Percentiles rank a stretch among this genome's conserved stretches.
phyloP scores from a whole-genome alignment of 192 early-diverging fungal species.

The Cladochytrium replicatum region DNA sequence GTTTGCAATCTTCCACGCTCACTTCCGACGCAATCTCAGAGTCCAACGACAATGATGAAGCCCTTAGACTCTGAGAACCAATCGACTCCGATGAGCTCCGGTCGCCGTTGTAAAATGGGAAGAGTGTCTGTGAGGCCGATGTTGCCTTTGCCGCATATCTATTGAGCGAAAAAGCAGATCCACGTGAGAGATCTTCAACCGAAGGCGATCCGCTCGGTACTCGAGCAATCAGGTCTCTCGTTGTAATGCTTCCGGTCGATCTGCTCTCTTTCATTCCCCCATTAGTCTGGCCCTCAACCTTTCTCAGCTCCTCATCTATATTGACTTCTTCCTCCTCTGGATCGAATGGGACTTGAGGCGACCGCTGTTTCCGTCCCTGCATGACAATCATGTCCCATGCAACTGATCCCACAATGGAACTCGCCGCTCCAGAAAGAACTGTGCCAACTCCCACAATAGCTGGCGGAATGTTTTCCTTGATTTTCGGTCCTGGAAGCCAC shows the following conservation, averaged over 20 bases:
- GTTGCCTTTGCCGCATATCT: constrained; percentile 18
- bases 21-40: no score
- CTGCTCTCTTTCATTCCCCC: background rate
- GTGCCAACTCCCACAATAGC: constrained; percentile 81
- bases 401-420: constrained; percentile 56
- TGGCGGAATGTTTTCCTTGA: constrained; percentile 63
- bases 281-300: constrained; percentile 28
- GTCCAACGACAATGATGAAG: no score
- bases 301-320: constrained; percentile 17
- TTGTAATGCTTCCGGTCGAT: no score
- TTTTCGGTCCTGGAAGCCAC: no score
- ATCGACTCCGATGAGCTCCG: no score
- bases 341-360: background rate
- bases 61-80: no score
- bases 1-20: no score
- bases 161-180: constrained; percentile 55
- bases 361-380: constrained; percentile 42
- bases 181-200: constrained; percentile 61
- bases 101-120: no score
- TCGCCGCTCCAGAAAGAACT: constrained; percentile 58
- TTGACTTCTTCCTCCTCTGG: background rate
- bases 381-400: constrained; percentile 67
- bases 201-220: constrained; percentile 47
- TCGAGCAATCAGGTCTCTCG: constrained; percentile 19
- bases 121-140: no score